phyloP scores from a whole-genome alignment of 2,329 filamentous ascomycete species.

The Calonectria montana region DNA sequence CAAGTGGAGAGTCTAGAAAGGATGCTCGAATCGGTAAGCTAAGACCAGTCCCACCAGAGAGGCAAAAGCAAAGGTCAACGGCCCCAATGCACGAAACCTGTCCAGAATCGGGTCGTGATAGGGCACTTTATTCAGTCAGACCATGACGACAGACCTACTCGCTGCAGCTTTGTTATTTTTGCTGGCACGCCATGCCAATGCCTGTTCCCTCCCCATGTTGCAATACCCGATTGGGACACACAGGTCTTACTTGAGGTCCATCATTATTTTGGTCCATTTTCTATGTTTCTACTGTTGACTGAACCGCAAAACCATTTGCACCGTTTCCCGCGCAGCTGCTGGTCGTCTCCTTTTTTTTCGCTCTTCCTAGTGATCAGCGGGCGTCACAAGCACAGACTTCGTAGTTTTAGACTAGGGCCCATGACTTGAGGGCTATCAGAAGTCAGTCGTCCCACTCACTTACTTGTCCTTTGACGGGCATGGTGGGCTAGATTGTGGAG shows the following conservation, averaged over 20 bases:
- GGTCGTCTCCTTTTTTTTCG: slow-evolving; percentile 28
- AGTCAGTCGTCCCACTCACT: slow-evolving; percentile 29
- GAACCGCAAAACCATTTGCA: slow-evolving; percentile 17
- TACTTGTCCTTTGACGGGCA: slow-evolving; percentile 17
- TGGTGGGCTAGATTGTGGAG: slow-evolving; percentile 32
- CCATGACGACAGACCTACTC: slow-evolving; percentile 31
- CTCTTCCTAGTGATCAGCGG: slow-evolving; percentile 25
- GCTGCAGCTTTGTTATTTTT: slow-evolving; percentile 25
- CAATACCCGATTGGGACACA: slow-evolving; percentile 11
- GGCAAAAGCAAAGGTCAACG: slow-evolving; percentile 21
- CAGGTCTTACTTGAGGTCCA: slow-evolving; percentile 13
- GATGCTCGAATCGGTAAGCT: slow-evolving; percentile 16
- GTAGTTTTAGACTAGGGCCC: slow-evolving; percentile 42
- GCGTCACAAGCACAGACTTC: slow-evolving; percentile 11
- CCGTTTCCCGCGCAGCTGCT: slow-evolving; percentile 6
- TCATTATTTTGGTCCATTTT: slow-evolving; percentile 20
- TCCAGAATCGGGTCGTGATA: slow-evolving; percentile 31
- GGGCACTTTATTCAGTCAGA: slow-evolving; percentile 35
- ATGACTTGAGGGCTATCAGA: slow-evolving; percentile 33
- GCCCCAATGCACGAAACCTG: slow-evolving; percentile 37
- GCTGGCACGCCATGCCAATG: slow-evolving; percentile 14
- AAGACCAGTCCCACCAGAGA: slow-evolving; percentile 28
- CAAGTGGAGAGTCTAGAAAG: neutral
- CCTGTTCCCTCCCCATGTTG: slow-evolving; percentile 24
- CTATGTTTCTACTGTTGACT: neutral